Evolutionary conservation across 371 early-diverging fungal species (phyloP).

Genomic region (Mucor plumbeus): DNA sequence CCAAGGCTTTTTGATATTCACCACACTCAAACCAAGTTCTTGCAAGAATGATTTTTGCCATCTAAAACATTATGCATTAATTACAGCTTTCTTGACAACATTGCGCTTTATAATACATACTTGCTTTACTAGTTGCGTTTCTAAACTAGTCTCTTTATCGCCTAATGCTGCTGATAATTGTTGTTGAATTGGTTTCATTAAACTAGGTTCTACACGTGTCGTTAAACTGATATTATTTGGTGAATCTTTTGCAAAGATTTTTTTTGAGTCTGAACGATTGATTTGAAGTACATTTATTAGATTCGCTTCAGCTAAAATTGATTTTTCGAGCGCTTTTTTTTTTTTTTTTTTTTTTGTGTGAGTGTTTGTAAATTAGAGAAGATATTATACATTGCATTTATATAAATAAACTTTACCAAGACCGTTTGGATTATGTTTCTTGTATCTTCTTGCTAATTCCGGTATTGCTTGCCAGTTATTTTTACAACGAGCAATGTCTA

Average conservation of each 20-base stretch:
- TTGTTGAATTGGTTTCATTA: conserved; percentile 31
- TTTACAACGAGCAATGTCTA: conserved; percentile 64
- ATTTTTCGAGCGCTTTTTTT: conserved; percentile 17
- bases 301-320: conserved; percentile 17
- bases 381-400: background rate
- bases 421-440: conserved; percentile 68
- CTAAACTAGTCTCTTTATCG: conserved; percentile 27
- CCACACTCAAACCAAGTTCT: conserved; percentile 46
- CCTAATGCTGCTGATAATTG: conserved; percentile 28
- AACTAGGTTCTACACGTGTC: conserved; percentile 20
- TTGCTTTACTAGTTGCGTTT: conserved; percentile 14
- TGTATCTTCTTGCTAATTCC: conserved; percentile 69
- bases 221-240: conserved; percentile 30
- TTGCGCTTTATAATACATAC: background rate
- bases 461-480: conserved; percentile 63
- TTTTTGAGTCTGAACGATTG: conserved; percentile 4
- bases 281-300: background rate
- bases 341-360: too few species aligned
- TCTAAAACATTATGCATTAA: conserved; percentile 30
- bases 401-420: conserved; percentile 46
- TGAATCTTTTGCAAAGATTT: conserved; percentile 22
- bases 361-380: too few species aligned
- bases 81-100: background rate
- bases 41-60: conserved; percentile 45
- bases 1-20: conserved; percentile 35